Evolutionary conservation across 108 stramenopile species (phyloP), one percentile per base, ranked within the genome.

Genomic region (Nitzschia palea): DNA sequence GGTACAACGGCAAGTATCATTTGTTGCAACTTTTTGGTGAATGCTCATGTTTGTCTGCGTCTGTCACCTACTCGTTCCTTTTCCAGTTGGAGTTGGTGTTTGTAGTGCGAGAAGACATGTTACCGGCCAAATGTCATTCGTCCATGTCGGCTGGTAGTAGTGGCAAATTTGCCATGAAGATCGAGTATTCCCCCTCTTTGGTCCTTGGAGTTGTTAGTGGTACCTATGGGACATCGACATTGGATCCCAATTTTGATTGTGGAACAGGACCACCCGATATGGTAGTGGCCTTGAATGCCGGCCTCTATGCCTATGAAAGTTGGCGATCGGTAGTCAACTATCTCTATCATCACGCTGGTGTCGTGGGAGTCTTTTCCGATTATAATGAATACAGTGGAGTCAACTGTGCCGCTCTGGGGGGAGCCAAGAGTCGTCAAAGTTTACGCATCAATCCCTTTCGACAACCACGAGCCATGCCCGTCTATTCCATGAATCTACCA

Each of bases 401-500:
- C 30, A 89, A 92, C 53, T 95, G 94, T 64, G 94, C 94, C 17
- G 65, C 77, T 32, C 52, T 95, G 36, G 94, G 94, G 25, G 91
- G 91, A 30, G 52, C 68, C 30, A 64, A 73, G 43, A 71, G 80
- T 34, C 77, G 87, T 20, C 56, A 80, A 47, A 86, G 83, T 36
- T 55, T 95, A 9, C 25, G 20, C 0, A 76, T 92, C 17, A 95
- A 95, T 62, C 94, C 94, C 20, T 95, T 95, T 59, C 85, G 94
- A 26, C 94, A 95, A 54, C 89, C 89, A 2, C 76, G 81, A 45
- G 87, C 90, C 25, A 87, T 95, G 86, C 94, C 94, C 4, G 94
- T 95, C 0, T 90, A 82, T 73, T 81, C 81, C 55, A 91, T 95
- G 90, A 95, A 95, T 61, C 74, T 95, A 9, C 94, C 94, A 3